Evolutionary conservation across 2,329 filamentous ascomycete species (phyloP), one percentile per base, ranked within the genome.

Genomic region (Trichoderma brevicompactum): DNA sequence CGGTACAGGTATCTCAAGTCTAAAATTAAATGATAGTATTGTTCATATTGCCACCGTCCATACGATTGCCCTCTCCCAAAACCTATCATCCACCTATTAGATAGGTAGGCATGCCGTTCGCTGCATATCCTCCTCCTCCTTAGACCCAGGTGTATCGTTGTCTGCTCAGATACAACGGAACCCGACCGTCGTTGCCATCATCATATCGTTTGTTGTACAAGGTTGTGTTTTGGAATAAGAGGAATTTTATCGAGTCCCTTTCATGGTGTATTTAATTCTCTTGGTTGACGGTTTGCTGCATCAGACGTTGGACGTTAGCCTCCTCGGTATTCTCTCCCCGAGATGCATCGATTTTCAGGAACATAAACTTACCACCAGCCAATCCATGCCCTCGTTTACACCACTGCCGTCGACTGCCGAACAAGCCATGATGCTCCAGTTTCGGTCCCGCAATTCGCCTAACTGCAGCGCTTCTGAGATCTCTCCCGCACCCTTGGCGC

Each of bases 371-470:
- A 94, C 92, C 83, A 96, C 93, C 76, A 99, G 83, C 95, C 95
- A 99, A 79, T 99, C 95, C 95, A 99, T 99, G 67, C 95, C 95
- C 80, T 99, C 95, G 69, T 90, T 92, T 50, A 99, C 92, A 77
- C 95, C 95, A 74, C 91, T 91, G 49, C 95, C 95, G 76, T 97
- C 95, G 65, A 99, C 94, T 13, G 95, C 95, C 70, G 92, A 96
- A 79, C 95, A 99, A 23, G 94, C 94, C 77, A 99, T 93, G 76
- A 99, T 99, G 79, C 93, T 98, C 95, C 95, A 99, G 83, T 98
- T 99, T 74, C 95, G 87, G 78, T 99, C 95, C 73, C 94, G 90
- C 76, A 99, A 81, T 79, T 97, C 93, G 62, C 92, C 94, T 70
- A 99, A 80, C 73, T 90, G 90, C 78, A 99, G 80, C 55, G 94